phyloP scores from a whole-genome alignment of 164 flowering plant genomes.

The Umbilicus rupestris region DNA sequence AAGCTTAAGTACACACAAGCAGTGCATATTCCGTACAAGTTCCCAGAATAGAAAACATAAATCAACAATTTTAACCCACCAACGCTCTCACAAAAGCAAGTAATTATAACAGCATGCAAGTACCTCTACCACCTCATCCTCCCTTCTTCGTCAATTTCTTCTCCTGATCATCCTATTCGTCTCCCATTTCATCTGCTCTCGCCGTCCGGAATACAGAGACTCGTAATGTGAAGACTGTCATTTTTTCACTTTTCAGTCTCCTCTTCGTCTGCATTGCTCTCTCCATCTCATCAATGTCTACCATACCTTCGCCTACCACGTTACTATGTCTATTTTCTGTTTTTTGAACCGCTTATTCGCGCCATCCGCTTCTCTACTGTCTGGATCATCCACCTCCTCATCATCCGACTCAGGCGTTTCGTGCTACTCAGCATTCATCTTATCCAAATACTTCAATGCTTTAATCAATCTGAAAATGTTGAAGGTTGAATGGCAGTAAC shows the following conservation, averaged over 20 bases:
- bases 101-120: not conserved
- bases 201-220: conserved; percentile 39
- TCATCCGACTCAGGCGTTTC: conserved; percentile 85
- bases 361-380: conserved; percentile 78
- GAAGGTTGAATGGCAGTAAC: too few relatives aligned
- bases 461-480: too few relatives aligned
- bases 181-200: conserved; percentile 16
- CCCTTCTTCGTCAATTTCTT: conserved; percentile 55
- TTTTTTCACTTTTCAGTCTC: conserved; percentile 33
- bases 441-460: conserved; percentile 74
- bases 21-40: too few relatives aligned
- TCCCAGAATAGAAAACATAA: too few relatives aligned
- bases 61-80: too few relatives aligned
- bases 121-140: conserved; percentile 53
- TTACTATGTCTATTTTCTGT: conserved; percentile 34
- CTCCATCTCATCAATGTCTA: conserved; percentile 77
- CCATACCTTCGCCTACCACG: conserved; percentile 37
- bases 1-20: too few relatives aligned
- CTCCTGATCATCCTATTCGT: conserved; percentile 30
- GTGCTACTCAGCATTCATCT: conserved; percentile 78
- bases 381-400: conserved; percentile 86
- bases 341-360: conserved; percentile 37
- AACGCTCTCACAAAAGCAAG: too few relatives aligned
- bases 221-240: conserved; percentile 8
- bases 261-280: conserved; percentile 84